A percentile compares a stretch with the other conserved stretches of the same genome.
Evolutionary conservation across 805 yeast genomes (phyloP).

Genomic region (Candida parachauliodes): DNA sequence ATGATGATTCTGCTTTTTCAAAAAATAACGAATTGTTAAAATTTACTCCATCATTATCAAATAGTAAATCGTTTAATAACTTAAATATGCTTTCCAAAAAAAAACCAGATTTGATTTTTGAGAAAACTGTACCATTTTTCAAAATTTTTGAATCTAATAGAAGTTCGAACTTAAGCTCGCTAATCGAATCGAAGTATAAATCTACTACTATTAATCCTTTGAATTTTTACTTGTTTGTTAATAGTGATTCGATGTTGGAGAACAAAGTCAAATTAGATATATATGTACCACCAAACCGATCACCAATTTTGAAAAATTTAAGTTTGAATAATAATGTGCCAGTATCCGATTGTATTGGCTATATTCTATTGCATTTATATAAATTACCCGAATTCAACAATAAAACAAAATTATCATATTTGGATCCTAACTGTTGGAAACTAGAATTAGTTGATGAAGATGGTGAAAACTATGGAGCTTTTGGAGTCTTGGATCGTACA

Average conservation of each 20-base stretch:
- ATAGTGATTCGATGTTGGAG: conserved; percentile 7
- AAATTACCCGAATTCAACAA: conserved; percentile 20
- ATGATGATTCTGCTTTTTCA: conserved; percentile 12
- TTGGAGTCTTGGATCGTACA: conserved; percentile 78
- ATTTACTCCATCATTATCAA: not conserved
- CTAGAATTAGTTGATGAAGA: conserved; percentile 87
- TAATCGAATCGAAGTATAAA: conserved; percentile 37
- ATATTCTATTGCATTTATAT: conserved; percentile 26
- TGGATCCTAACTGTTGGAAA: conserved; percentile 69
- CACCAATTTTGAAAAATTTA: conserved; percentile 22
- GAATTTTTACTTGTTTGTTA: conserved; percentile 34
- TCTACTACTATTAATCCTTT: conserved; percentile 42
- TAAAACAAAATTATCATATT: conserved; percentile 8
- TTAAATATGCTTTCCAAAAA: conserved; percentile 1
- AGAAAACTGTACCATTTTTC: conserved; percentile 14
- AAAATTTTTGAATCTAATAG: conserved; percentile 5
- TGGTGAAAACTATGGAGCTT: conserved; percentile 88
- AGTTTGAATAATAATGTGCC: conserved; percentile 24
- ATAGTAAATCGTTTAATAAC: conserved; percentile 1
- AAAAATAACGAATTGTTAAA: conserved; percentile 5
- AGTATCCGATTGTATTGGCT: conserved; percentile 41
- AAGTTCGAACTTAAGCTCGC: conserved; percentile 37
- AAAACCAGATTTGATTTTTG: conserved; percentile 17
- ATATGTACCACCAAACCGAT: conserved; percentile 31
- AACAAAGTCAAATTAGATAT: conserved; percentile 17